Evolutionary conservation across 176 grass and related monocot genomes (phyloP), one percentile per base, ranked within the genome.

Genomic region (Leersia perrieri): DNA sequence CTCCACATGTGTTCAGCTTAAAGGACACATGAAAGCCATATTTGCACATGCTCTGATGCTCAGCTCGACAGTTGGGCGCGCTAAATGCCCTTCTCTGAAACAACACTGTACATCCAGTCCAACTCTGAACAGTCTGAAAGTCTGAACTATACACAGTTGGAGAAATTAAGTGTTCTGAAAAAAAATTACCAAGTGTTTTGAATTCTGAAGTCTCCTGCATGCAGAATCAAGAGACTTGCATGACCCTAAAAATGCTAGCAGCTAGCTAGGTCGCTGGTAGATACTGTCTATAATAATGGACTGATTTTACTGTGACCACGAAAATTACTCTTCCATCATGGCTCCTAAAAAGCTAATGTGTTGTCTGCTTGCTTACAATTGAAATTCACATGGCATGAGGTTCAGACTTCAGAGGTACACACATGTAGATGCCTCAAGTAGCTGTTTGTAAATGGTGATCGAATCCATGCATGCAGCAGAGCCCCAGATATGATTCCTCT

Each of bases 401-500:
- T 66, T 28, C 74, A 67, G 57, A n/a, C 28, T 65, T 27, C 79
- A 66, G 64, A 20, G 42, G 76, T 57, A 72, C 32, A 51, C 25
- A 51, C 26, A 51, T 33, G 60, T 35, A 63, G 41, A 26, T 58
- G 60, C 25, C 60, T 83, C 74, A 20, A 72, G 65, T 32, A 63
- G 23, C 30, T 23, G 20, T 31, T 76, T 76, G 10, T 76, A 63
- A 88, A 77, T 61, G 27, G 9, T 20, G 63, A 72, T 82, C 58
- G 62, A 88, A 83, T 55, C 73, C 41, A 39, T 29, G 47, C 65
- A 38, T 42, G 66, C 65, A 62, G 68, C 53, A 70, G 73, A 76
- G 73, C 16, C 16, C 29, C 70, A 74, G 68, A 88, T 57, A 57
- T 23, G 51, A 57, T 88, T 83, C 35, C 72, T 78, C 60, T 44